Conservation (phyloP, 2,329 filamentous ascomycete genomes). For the Zasmidium angulare region DNA sequence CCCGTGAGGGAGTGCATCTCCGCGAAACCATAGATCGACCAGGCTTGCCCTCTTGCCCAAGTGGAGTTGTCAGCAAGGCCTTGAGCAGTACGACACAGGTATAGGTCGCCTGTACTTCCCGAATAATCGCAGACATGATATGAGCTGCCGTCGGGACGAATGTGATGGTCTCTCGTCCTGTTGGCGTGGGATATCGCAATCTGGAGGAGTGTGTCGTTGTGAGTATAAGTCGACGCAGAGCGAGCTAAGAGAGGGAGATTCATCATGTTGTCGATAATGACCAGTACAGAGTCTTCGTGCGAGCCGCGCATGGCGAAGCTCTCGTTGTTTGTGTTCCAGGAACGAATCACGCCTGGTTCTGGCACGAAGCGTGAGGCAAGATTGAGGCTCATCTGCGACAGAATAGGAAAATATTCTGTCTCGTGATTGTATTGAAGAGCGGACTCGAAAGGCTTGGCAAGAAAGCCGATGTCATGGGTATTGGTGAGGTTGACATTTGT, state of each 20-base stretch:
- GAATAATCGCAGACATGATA: conserved; percentile 19
- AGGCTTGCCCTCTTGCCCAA: conserved; percentile 21
- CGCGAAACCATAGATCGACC: conserved; percentile 21
- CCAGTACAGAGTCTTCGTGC: conserved; percentile 17
- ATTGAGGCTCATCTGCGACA: conserved; percentile 16
- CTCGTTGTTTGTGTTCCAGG: conserved; percentile 17
- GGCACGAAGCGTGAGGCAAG: conserved; percentile 17
- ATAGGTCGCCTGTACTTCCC: conserved; percentile 14
- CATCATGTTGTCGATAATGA: conserved; percentile 25
- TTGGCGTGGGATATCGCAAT: conserved; percentile 18
- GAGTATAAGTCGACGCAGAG: conserved; percentile 12
- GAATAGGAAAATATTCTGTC: conserved; percentile 12
- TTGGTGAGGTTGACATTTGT: conserved; percentile 17
- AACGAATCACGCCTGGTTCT: conserved; percentile 15
- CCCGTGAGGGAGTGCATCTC: conserved; percentile 14
- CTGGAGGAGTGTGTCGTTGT: conserved; percentile 11
- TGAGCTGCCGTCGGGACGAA: conserved; percentile 18
- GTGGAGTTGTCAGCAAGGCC: conserved; percentile 20
- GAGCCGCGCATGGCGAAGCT: conserved; percentile 8
- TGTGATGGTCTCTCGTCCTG: conserved; percentile 14
- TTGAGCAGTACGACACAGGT: conserved; percentile 21
- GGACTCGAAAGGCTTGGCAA: conserved; percentile 19
- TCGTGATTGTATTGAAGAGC: conserved; percentile 12
- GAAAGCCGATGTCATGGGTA: conserved; percentile 21
- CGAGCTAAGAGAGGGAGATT: conserved; percentile 19